Conservation (phyloP, 2,329 filamentous ascomycete genomes). For the Chrysoporthe austroafricana region DNA sequence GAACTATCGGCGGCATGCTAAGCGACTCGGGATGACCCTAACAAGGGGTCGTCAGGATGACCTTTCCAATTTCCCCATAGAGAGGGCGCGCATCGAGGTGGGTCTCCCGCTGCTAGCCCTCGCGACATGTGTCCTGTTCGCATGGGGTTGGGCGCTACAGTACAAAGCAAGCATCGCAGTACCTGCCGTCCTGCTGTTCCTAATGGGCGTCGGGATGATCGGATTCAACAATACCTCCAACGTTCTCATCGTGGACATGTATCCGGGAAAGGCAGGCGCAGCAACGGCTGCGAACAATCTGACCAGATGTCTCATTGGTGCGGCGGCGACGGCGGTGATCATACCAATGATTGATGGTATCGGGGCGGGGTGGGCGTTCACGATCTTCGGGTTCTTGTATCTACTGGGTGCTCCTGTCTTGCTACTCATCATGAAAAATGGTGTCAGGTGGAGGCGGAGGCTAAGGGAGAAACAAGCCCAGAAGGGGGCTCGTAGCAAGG, state of each 20-base stretch:
- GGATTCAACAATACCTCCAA: constrained; percentile 58
- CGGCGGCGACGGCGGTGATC: constrained; percentile 55
- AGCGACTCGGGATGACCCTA: constrained; percentile 54
- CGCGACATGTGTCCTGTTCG: constrained; percentile 49
- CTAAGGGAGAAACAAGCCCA: constrained; percentile 35
- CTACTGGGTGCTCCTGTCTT: constrained; percentile 45
- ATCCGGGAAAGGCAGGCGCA: constrained; percentile 54
- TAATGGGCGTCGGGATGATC: constrained; percentile 54
- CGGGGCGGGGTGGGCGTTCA: constrained; percentile 57
- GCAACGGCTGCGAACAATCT: constrained; percentile 62
- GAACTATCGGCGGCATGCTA: constrained; percentile 68
- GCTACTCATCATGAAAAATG: constrained; percentile 46
- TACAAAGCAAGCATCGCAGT: constrained; percentile 48
- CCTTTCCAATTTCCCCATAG: constrained; percentile 54
- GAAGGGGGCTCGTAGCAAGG: constrained; percentile 29
- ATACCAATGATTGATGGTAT: constrained; percentile 55
- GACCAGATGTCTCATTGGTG: constrained; percentile 58
- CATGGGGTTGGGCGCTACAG: constrained; percentile 59
- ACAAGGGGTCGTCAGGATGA: constrained; percentile 57
- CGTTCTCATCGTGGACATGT: constrained; percentile 59
- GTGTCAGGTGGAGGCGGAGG: constrained; percentile 48
- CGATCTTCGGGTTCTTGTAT: constrained; percentile 49
- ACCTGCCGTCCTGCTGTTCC: constrained; percentile 49
- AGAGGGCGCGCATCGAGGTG: constrained; percentile 53
- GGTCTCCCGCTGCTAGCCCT: constrained; percentile 56